Evolutionary conservation across 345 rosid genomes (phyloP), one percentile per base, ranked within the genome.

Genomic region (Odontarrhena argentea): DNA sequence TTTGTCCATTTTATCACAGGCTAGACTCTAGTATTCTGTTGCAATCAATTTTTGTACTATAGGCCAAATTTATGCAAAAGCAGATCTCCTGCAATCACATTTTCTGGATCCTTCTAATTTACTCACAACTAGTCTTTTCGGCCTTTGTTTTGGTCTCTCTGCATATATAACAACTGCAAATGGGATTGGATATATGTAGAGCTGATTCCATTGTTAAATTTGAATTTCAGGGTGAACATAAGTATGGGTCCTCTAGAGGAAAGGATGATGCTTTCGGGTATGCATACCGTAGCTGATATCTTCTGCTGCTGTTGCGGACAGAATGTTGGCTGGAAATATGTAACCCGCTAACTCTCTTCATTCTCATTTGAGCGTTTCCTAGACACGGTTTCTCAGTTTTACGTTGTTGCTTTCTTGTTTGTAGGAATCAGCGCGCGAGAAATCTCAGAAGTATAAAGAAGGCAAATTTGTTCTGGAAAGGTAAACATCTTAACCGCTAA

Each of bases 261-360:
- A 77, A 79, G 96, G 55, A 30, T 74, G 85, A 89, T 89, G 95
- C 81, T 84, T 35, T 84, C 96, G 1, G 91, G 98, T 53, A 50
- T 86, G 83, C 95, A 92, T 38, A 89, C 92, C 1, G 96, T 89
- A 24, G 87, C 87, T 9, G 98, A 92, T 73, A 76, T 84, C 42
- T 92, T 79, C 81, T 92, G 98, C 74, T 92, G 98, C 77, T 83
- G 84, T 35, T 92, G 98, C 34, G 95, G 96, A 68, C 95, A 86
- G 64, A 84, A 81, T 51, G 84, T 89, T 67, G 98, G 98, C 75
- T 89, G 98, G 98, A 92, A 92, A 92, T 92, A 89, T 41, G 98
- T 89, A 72, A 85, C 48, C 38, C 55, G 18, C 43, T 9, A 50
- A 53, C 15, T 28, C 51, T 7, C 45, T 37, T 0, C 8, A 14